Conservation (phyloP, 169 alveolate genomes). For the Perkinsus chesapeaki region DNA sequence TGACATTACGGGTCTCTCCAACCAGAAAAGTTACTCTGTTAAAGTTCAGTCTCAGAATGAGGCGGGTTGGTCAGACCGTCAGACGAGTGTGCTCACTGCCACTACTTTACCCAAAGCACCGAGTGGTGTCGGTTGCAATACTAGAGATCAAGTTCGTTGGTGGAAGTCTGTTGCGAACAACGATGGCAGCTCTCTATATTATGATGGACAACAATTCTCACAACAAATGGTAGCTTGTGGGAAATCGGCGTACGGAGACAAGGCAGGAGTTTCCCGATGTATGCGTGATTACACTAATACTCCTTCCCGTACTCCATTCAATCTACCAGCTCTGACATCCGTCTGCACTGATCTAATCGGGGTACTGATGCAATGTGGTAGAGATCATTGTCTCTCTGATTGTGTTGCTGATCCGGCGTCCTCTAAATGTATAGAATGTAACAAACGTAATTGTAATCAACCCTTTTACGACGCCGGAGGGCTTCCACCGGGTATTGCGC, state of each 20-base stretch:
- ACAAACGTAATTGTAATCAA: not conserved
- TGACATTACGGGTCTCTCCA: not conserved
- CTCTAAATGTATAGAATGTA: not conserved
- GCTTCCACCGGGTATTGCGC: not conserved
- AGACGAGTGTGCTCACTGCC: not conserved
- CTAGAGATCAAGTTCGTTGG: not conserved
- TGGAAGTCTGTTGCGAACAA: not conserved
- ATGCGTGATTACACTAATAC: not conserved
- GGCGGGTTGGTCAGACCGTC: not conserved
- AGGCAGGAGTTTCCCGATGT: not conserved
- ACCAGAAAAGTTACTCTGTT: not conserved
- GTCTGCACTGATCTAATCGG: not conserved
- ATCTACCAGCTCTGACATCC: not conserved
- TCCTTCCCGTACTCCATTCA: not conserved
- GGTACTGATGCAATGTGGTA: not conserved
- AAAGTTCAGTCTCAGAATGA: not conserved
- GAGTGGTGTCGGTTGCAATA: not conserved
- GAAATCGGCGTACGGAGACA: not conserved
- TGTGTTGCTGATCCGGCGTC: not conserved
- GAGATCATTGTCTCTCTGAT: not conserved
- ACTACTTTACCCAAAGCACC: not conserved
- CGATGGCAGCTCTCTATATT: not conserved
- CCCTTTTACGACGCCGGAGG: not conserved
- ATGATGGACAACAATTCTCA: not conserved
- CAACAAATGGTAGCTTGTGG: not conserved